A percentile compares a stretch with the other conserved stretches of the same genome.
phyloP scores from a whole-genome alignment of 2,329 filamentous ascomycete species.

The Albifimbria verrucaria region DNA sequence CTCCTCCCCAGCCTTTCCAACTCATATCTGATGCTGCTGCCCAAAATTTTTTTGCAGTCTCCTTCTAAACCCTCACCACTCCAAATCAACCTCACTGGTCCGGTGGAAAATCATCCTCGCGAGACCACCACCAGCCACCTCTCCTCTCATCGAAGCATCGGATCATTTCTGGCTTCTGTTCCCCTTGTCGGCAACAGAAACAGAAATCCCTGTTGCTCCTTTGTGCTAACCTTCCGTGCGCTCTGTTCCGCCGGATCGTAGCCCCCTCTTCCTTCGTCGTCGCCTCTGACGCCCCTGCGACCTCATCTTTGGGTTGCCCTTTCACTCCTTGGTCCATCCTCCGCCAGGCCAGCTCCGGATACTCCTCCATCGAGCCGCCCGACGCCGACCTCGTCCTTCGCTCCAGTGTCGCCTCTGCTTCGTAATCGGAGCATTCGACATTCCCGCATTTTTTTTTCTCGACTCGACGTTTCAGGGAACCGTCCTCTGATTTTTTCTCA shows the following conservation, averaged over 20 bases:
- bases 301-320: conserved; percentile 17
- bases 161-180: conserved; percentile 2
- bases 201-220: conserved; percentile 12
- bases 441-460: neutral
- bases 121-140: conserved; percentile 10
- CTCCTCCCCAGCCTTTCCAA: conserved; percentile 25
- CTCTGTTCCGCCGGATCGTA: conserved; percentile 28
- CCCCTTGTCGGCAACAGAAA: neutral
- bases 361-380: neutral
- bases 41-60: conserved; percentile 33
- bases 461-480: neutral
- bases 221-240: conserved; percentile 19
- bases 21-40: conserved; percentile 32
- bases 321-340: conserved; percentile 24
- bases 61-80: conserved; percentile 34
- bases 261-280: conserved; percentile 13
- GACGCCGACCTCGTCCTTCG: neutral
- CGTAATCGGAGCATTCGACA: neutral
- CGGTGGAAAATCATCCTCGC: conserved; percentile 20
- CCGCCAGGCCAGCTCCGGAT: conserved; percentile 5
- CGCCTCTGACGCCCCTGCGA: conserved; percentile 22
- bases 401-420: neutral
- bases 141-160: conserved; percentile 1
- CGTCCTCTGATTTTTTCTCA: neutral
- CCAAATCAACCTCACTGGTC: conserved; percentile 31